phyloP scores from a whole-genome alignment of 352 stramenopile species.

The Blastocystis hominis region DNA sequence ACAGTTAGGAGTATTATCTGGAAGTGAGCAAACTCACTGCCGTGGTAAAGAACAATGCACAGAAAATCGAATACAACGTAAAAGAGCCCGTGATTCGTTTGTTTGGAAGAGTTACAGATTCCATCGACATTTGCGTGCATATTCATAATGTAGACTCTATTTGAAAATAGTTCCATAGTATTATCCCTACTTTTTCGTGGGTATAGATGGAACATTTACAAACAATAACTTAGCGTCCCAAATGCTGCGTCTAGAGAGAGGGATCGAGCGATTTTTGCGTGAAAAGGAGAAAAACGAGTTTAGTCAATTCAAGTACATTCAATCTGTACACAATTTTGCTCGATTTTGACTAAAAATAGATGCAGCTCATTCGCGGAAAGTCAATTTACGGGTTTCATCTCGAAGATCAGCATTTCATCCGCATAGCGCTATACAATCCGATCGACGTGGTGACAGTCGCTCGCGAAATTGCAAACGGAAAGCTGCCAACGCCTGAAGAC shows the following conservation, averaged over 20 bases:
- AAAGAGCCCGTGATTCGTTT: slow-evolving; percentile 24
- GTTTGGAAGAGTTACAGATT: not conserved
- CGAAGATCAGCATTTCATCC: not conserved
- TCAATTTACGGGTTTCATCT: slow-evolving; percentile 46
- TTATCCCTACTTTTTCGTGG: slow-evolving; percentile 43
- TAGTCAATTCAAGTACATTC: not conserved
- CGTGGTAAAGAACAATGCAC: not conserved
- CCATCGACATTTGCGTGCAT: slow-evolving; percentile 17
- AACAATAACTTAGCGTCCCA: not conserved
- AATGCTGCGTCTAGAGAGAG: not conserved
- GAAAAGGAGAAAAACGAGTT: not conserved
- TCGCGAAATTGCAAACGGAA: not conserved
- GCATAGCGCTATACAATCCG: not conserved
- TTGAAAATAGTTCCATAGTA: not conserved
- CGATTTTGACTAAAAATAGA: not conserved
- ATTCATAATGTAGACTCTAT: not conserved
- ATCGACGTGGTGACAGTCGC: slow-evolving; percentile 4
- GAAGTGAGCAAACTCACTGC: not conserved
- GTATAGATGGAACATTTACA: not conserved
- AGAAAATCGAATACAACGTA: not conserved
- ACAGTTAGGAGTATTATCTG: not conserved
- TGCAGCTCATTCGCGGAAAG: not conserved
- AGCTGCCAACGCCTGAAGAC: not conserved
- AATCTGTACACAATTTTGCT: not conserved
- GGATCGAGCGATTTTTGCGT: slow-evolving; percentile 11